Conservation (phyloP, 2,329 filamentous ascomycete genomes). For the Mycocentrospora acerina region DNA sequence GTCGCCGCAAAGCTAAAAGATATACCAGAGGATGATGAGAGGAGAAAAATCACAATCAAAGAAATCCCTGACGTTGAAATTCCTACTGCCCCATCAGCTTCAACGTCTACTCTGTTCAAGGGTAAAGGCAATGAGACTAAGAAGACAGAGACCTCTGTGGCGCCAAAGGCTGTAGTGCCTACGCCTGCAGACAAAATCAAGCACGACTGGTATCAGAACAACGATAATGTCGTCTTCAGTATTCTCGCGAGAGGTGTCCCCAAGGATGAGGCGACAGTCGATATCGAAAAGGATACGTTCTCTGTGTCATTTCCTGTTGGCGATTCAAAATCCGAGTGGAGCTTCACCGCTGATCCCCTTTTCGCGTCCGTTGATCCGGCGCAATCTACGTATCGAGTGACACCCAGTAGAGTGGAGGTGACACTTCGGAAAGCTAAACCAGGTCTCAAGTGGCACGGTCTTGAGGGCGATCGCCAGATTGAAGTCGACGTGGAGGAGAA, state of each 20-base stretch:
- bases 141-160: constrained; percentile 17
- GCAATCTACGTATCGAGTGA: constrained; percentile 64
- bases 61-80: constrained; percentile 57
- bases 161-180: constrained; percentile 27
- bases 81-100: constrained; percentile 41
- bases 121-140: constrained; percentile 4
- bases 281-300: constrained; percentile 54
- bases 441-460: constrained; percentile 67
- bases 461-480: constrained; percentile 49
- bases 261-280: constrained; percentile 56
- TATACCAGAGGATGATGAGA: constrained; percentile 53
- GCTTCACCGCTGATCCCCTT: constrained; percentile 66
- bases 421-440: constrained; percentile 66
- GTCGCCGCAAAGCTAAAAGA: constrained; percentile 53
- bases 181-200: constrained; percentile 61
- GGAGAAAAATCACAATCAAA: constrained; percentile 33
- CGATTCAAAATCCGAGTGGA: constrained; percentile 56
- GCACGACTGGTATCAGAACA: constrained; percentile 69
- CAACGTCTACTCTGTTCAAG: constrained; percentile 9
- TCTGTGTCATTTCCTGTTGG: constrained; percentile 61
- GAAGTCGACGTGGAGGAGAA: constrained; percentile 8
- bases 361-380: constrained; percentile 65
- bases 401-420: constrained; percentile 79
- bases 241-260: constrained; percentile 66
- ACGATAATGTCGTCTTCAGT: constrained; percentile 61